Evolutionary conservation across 2,329 filamentous ascomycete genomes (phyloP).

Genomic region (Raffaelea deltoideospora): DNA sequence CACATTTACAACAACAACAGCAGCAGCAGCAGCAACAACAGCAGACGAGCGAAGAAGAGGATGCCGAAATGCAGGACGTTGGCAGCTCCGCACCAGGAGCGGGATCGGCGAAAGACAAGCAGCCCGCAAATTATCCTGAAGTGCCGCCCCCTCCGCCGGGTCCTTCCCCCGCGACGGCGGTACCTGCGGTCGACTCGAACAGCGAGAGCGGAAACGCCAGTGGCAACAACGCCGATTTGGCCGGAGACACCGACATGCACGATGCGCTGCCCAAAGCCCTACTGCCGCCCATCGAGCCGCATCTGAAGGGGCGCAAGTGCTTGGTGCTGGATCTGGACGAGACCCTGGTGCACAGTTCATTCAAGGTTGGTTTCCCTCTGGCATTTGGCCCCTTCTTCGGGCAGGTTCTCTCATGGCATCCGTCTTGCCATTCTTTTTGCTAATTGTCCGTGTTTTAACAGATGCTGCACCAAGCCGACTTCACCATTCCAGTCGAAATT

Average conservation of each 20-base stretch:
- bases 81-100: no score
- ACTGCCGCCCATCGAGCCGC: constrained; percentile 65
- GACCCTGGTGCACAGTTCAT: constrained; percentile 94
- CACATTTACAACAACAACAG: no score
- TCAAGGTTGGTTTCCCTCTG: constrained; percentile 78
- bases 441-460: constrained; percentile 21
- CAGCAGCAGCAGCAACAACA: constrained; percentile 11
- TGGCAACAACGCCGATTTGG: not conserved
- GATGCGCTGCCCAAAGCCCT: constrained; percentile 46
- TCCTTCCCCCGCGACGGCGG: constrained; percentile 21
- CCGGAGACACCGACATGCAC: constrained; percentile 1
- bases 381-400: no score
- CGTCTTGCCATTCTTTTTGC: no score
- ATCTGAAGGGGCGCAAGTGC: constrained; percentile 80
- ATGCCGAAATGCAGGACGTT: constrained; percentile 50
- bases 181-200: not conserved
- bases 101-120: no score
- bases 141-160: constrained; percentile 33
- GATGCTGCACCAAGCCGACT: constrained; percentile 96
- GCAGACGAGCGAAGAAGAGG: constrained; percentile 35
- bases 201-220: not conserved
- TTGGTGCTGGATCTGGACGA: constrained; percentile 92
- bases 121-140: no score
- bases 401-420: no score
- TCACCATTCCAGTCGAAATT: constrained; percentile 97